Evolutionary conservation across 2,329 filamentous ascomycete species (phyloP).

Genomic region (Claviceps digitariae): DNA sequence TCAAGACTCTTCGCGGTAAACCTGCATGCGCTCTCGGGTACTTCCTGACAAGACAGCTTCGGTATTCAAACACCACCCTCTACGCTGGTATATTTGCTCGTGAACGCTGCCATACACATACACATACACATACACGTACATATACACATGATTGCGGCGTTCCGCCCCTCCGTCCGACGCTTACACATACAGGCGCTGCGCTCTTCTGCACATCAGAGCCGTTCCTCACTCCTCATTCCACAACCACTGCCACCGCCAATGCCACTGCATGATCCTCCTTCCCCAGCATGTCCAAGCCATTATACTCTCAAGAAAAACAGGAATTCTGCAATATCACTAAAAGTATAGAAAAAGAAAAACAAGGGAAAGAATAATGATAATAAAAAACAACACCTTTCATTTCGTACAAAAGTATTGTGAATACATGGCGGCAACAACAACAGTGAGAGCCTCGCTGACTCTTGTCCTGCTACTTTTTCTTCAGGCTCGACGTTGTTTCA

Average conservation of each 20-base stretch:
- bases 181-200: neutral
- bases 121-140: no score
- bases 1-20: no score
- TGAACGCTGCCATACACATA: neutral
- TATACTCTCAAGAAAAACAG: neutral
- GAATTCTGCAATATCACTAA: neutral
- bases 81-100: neutral
- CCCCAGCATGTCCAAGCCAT: neutral
- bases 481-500: slow-evolving; percentile 7
- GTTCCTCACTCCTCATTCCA: no score
- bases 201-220: no score
- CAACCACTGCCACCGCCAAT: no score
- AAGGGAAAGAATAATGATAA: neutral
- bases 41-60: neutral
- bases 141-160: neutral
- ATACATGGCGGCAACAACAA: neutral
- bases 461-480: neutral
- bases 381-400: neutral
- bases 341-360: neutral
- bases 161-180: neutral
- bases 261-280: no score
- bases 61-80: neutral
- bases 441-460: neutral
- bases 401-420: neutral
- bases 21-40: no score